These are phyloP conservation scores for Noccaea caerulescens DNA, from an alignment of 345 rosid genomes.

Conservation along the genomic window DNA sequence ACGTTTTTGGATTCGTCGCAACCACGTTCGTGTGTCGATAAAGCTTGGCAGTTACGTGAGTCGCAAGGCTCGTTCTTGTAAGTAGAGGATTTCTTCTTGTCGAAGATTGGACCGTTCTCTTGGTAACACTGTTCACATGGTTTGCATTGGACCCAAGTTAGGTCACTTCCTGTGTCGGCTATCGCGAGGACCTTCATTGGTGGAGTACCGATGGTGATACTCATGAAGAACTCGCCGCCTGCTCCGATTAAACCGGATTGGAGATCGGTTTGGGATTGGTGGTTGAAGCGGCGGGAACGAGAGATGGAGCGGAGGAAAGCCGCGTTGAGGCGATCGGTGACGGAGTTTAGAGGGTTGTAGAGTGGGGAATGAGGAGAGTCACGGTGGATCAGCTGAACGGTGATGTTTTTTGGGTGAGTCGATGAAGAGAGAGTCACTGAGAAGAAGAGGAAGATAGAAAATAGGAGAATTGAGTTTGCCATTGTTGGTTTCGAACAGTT, in stretches of 20 bases:
- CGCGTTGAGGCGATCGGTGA: conserved; percentile 44
- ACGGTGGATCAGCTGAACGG: conserved; percentile 53
- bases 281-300: conserved; percentile 47
- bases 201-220: conserved; percentile 62
- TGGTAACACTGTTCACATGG: conserved; percentile 61
- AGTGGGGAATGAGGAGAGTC: conserved; percentile 65
- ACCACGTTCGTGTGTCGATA: conserved; percentile 32
- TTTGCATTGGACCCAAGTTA: conserved; percentile 65
- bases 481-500: conserved; percentile 4
- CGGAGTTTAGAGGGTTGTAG: conserved; percentile 45
- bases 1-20: conserved; percentile 13
- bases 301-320: conserved; percentile 57
- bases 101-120: conserved; percentile 54
- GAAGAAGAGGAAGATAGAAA: conserved; percentile 2
- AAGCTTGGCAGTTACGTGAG: conserved; percentile 43
- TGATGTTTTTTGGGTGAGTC: conserved; percentile 33
- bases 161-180: conserved; percentile 72
- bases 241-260: conserved; percentile 46
- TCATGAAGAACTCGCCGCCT: conserved; percentile 63
- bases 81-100: conserved; percentile 54
- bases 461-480: background rate
- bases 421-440: conserved; percentile 26
- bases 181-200: conserved; percentile 45
- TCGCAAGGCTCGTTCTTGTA: conserved; percentile 46
- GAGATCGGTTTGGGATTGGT: conserved; percentile 26